Evolutionary conservation across 306 rosid species (phyloP), one percentile per base, ranked within the genome.

Genomic region (Cicer bijugum): DNA sequence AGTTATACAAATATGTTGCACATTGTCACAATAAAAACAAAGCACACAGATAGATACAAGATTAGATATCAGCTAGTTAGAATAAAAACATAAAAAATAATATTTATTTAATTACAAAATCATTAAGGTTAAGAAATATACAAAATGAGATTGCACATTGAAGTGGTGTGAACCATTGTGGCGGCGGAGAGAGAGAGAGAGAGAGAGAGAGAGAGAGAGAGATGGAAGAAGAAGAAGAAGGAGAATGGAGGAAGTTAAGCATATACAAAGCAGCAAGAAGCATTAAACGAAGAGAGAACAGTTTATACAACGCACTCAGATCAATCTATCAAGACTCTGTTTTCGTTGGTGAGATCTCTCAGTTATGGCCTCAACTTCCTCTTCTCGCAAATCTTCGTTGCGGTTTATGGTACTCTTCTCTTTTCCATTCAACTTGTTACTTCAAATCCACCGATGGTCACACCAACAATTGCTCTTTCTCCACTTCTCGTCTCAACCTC

Each of bases 391-490:
- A 91, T 73, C 97, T 94, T 11, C 99, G 95, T 0, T 94, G 96
- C 39, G 97, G 96, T 9, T 89, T 89, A 58, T 94, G 98, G 98
- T 94, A 94, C 12, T 89, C 86, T 4, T 63, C 86, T 40, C 77
- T 56, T 7, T 91, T 94, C 78, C 88, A 89, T 62, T 81, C 91
- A 40, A 80, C 87, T n/a, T 94, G 96, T 76, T 94, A 94, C 82
- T 94, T 94, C 85, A 91, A 94, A 59, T 94, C 97, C 86, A 91
- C 98, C 56, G 97, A 94, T 52, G 98, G 97, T 82, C 97, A 94
- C 87, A 86, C 76, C 86, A 89, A 94, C 67, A 94, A 91, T 19
- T 88, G 92, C 62, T 89, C 97, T 75, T 91, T 94, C 90, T 87
- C 38, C 71, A 91, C 92, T 28, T 84, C 97, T 15, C 93, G 97